Evolutionary conservation across 2,329 filamentous ascomycete species (phyloP).

Genomic region (Emergomyces pasteurianus): DNA sequence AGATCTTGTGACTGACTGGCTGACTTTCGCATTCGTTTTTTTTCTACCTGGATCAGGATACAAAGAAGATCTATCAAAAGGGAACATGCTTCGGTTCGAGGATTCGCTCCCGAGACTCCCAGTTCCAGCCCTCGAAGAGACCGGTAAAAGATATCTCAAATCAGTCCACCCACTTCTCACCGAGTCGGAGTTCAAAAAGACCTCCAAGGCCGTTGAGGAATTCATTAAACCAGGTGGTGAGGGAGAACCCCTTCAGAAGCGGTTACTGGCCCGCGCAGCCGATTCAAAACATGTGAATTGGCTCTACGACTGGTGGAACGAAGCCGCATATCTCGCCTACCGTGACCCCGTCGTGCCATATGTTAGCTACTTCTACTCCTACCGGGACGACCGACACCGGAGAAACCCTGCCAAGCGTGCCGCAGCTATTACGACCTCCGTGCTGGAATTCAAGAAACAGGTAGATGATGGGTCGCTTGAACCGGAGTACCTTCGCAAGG

Average conservation of each 20-base stretch:
- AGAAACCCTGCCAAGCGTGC: conserved; percentile 86
- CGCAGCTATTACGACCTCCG: conserved; percentile 74
- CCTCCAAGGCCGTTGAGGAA: conserved; percentile 70
- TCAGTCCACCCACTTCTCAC: conserved; percentile 53
- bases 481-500: conserved; percentile 97
- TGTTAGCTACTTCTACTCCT: conserved; percentile 98
- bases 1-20: conserved; percentile 2
- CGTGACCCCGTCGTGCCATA: conserved; percentile 94
- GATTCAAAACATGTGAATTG: conserved; percentile 81
- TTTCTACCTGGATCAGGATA: conserved; percentile 38
- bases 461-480: conserved; percentile 74
- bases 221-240: conserved; percentile 80
- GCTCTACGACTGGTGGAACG: conserved; percentile 98
- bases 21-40: too few species aligned
- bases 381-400: conserved; percentile 80
- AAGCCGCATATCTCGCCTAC: conserved; percentile 82
- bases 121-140: conserved; percentile 53
- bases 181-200: conserved; percentile 46
- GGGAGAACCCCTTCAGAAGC: conserved; percentile 76
- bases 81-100: conserved; percentile 54
- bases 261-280: conserved; percentile 65
- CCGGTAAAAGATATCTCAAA: conserved; percentile 52
- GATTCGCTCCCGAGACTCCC: conserved; percentile 52
- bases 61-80: conserved; percentile 51
- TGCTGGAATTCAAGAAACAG: conserved; percentile 86